Conservation (phyloP, 345 rosid species). For the Salix suchowensis region DNA sequence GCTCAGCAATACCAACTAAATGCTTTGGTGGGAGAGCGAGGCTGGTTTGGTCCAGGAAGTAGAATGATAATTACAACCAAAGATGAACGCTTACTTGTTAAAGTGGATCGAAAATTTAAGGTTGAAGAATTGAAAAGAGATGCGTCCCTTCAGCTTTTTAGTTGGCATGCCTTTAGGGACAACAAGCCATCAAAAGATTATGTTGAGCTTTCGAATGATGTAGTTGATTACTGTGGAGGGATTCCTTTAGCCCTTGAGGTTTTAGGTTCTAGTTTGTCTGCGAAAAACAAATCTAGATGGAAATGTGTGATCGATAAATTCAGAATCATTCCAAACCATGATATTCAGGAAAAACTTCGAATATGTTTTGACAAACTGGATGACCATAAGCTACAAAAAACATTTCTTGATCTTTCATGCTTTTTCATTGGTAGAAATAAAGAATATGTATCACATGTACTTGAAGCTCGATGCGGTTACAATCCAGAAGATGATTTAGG, state of each 20-base stretch:
- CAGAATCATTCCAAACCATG: neutral
- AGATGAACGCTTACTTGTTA: neutral
- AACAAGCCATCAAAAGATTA: neutral
- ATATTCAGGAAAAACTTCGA: neutral
- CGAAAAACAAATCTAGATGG: neutral
- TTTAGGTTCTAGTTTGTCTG: slow-evolving; percentile 4
- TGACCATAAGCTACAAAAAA: neutral
- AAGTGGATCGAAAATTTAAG: neutral
- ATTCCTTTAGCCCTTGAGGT: slow-evolving; percentile 13
- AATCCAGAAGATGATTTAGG: too few relatives aligned
- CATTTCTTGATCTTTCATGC: neutral
- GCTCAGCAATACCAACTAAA: too few relatives aligned
- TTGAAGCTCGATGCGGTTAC: too few relatives aligned
- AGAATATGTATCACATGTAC: too few relatives aligned
- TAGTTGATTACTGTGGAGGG: neutral
- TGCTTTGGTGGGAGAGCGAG: too few relatives aligned
- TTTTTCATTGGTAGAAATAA: too few relatives aligned
- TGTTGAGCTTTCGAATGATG: neutral
- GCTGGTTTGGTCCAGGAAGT: neutral
- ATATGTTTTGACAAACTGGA: neutral
- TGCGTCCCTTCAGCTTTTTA: neutral
- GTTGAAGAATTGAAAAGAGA: neutral
- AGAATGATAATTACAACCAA: slow-evolving; percentile 7
- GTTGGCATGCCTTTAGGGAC: slow-evolving; percentile 9
- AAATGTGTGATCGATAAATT: neutral